Evolutionary conservation across 2,329 filamentous ascomycete genomes (phyloP).

Genomic region (Cercospora sp.): DNA sequence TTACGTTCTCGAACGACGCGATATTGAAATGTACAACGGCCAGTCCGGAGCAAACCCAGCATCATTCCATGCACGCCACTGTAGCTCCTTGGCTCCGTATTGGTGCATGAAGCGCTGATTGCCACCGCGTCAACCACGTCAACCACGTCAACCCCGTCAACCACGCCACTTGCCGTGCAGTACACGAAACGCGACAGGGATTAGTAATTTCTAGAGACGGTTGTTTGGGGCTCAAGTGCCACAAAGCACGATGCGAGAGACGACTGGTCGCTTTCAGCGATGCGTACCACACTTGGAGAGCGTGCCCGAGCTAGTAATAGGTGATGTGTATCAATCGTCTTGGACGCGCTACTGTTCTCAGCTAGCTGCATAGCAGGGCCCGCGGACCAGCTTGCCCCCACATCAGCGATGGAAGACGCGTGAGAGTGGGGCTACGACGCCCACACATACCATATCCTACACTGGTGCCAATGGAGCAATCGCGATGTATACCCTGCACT

Average conservation of each 20-base stretch:
- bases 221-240: neutral
- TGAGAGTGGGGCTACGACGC: neutral
- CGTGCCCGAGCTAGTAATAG: neutral
- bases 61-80: neutral
- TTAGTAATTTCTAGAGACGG: neutral
- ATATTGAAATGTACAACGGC: neutral
- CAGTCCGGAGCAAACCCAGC: neutral
- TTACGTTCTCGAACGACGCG: conserved; percentile 8
- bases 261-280: neutral
- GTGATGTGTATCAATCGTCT: conserved; percentile 1
- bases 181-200: neutral
- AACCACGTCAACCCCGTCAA: neutral
- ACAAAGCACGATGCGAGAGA: neutral
- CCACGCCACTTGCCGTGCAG: neutral
- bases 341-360: neutral
- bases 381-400: neutral
- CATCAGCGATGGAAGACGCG: neutral
- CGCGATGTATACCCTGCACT: neutral
- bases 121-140: neutral
- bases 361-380: conserved; percentile 10
- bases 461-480: neutral
- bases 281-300: conserved; percentile 2
- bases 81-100: neutral
- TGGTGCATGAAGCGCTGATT: neutral
- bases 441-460: neutral